Percentiles rank a stretch among this genome's conserved stretches.
Conservation (phyloP, 2,329 filamentous ascomycete species). For the Trichothecium roseum region DNA sequence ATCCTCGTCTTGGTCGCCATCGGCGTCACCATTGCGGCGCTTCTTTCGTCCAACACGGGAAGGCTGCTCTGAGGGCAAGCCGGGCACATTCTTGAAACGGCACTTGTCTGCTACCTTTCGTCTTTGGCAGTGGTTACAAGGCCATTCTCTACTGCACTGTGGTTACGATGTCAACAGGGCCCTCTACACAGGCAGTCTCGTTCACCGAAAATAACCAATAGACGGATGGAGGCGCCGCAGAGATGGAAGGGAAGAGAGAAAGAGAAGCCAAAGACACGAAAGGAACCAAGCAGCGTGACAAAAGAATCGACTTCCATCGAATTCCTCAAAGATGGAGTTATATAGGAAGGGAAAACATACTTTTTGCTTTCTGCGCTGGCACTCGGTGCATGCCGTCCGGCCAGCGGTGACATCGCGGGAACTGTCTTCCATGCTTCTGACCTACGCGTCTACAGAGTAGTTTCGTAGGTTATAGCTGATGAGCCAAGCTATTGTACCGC, state of each 20-base stretch:
- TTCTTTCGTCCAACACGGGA: background rate
- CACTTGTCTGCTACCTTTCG: slow-evolving; percentile 19
- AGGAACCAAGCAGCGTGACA: background rate
- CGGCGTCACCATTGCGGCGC: slow-evolving; percentile 2
- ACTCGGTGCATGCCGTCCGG: slow-evolving; percentile 30
- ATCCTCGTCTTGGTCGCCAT: slow-evolving; percentile 3
- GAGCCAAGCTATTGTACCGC: too few species aligned
- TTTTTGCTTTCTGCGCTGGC: slow-evolving; percentile 28
- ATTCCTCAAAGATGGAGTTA: background rate
- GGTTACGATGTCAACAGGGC: background rate
- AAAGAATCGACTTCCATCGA: background rate
- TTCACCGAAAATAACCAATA: background rate
- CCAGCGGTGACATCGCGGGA: slow-evolving; percentile 12
- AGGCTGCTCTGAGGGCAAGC: background rate
- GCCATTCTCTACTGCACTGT: slow-evolving; percentile 22
- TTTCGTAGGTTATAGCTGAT: too few species aligned
- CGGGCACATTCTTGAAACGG: slow-evolving; percentile 11
- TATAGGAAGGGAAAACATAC: slow-evolving; percentile 10
- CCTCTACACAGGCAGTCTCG: background rate
- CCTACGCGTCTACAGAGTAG: too few species aligned
- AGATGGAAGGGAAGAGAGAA: background rate
- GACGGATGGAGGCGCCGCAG: background rate
- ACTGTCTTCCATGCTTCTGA: too few species aligned
- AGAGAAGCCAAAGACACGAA: background rate
- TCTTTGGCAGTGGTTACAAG: slow-evolving; percentile 19